Base-by-base conservation (phyloP, 768 basidiomycete genomes). In the Boletus sensibilis region DNA sequence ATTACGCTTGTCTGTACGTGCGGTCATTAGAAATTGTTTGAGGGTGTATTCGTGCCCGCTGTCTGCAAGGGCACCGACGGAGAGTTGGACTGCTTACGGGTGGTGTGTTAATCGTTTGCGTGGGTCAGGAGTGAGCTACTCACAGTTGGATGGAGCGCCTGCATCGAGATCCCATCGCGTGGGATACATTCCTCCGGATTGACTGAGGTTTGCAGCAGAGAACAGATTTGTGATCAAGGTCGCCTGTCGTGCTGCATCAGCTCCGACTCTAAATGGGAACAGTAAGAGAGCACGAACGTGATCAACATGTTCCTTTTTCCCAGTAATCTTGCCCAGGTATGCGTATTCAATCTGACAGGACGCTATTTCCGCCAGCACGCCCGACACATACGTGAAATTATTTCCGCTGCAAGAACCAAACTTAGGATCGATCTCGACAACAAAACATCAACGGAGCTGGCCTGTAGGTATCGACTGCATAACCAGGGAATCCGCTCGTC, bases 291-390 rank as follows among this genome's bases (percentile, higher is more conserved):
- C 14, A 72, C 81, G 3, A 56, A 85, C 87, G 46, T 76, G 77
- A 45, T 82, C 77, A 52, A 79, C 83, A 62, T 86, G 84, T 41
- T 80, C 78, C 52, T 80, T 79, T 62, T 88, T 86, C 0, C 87
- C 88, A 0, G 91, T 92, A 25, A 86, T 68, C 62, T 90, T 86
- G 4, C 88, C 88, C 5, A 95, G 79, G 62, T 94, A 93, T 54
- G 88, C 82, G 65, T 94, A 90, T 71, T 95, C 94, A 50, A 95
- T 68, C 66, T 94, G 91, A 52, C 86, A 76, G 43, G 82, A 89
- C 0, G 84, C 89, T 33, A 93, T 85, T 71, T 97, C 94, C 0
- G 94, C 90, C 13, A 88, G 66, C 13, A 80, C 66, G 11, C 79
- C 80, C 5, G 74, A 63, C 44, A 0, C 0, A 31, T 5, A 25